Conservation (phyloP, 495 filamentous ascomycete species). For the Pyrenula massariospora region DNA sequence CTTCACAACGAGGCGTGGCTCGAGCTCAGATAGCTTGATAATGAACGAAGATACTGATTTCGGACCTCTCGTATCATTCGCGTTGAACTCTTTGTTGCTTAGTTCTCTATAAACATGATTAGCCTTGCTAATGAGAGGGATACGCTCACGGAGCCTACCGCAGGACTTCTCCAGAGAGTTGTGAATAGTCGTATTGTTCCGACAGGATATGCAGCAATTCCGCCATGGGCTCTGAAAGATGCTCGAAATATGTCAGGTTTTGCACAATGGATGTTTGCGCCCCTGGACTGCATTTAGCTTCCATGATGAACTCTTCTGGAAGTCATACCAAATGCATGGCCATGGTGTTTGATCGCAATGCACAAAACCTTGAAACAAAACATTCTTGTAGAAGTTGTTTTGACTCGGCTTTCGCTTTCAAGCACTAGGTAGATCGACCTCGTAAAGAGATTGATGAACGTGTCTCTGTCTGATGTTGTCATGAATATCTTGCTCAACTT, state of each 20-base stretch:
- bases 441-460: slow-evolving; percentile 85
- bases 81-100: slow-evolving; percentile 95
- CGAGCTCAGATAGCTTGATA: slow-evolving; percentile 88
- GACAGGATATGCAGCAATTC: slow-evolving; percentile 93
- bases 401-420: slow-evolving; percentile 87
- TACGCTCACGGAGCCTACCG: slow-evolving; percentile 22
- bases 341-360: slow-evolving; percentile 95
- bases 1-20: slow-evolving; percentile 85
- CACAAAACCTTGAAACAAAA: slow-evolving; percentile 94
- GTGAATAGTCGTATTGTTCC: slow-evolving; percentile 96
- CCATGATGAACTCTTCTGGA: neutral
- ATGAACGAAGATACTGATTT: slow-evolving; percentile 98
- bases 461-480: slow-evolving; percentile 94
- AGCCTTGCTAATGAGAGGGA: slow-evolving; percentile 8
- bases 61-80: slow-evolving; percentile 85
- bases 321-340: slow-evolving; percentile 79
- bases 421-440: slow-evolving; percentile 88
- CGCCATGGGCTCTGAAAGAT: slow-evolving; percentile 96
- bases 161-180: slow-evolving; percentile 86
- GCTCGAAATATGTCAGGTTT: slow-evolving; percentile 95
- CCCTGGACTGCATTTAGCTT: slow-evolving; percentile 37
- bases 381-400: slow-evolving; percentile 85
- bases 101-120: slow-evolving; percentile 51
- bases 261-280: slow-evolving; percentile 97
- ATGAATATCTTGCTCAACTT: slow-evolving; percentile 87